phyloP scores from a whole-genome alignment of 331 rosid species.

The Quercus tomentella region DNA sequence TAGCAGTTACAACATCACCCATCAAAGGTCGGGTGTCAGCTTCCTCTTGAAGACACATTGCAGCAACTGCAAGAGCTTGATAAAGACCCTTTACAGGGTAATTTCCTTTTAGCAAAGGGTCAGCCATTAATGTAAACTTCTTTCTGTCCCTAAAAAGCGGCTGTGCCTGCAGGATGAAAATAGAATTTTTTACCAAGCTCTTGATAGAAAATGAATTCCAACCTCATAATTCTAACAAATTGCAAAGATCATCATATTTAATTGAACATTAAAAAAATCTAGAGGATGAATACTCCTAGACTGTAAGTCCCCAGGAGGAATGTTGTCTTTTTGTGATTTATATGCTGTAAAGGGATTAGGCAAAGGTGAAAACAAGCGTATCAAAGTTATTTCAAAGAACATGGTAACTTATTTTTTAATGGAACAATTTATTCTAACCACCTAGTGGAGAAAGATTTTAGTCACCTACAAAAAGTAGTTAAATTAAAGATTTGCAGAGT shows the following conservation, averaged over 20 bases:
- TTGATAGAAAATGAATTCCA: neutral
- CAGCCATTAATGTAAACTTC: conserved; percentile 57
- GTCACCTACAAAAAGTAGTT: neutral
- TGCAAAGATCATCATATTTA: neutral
- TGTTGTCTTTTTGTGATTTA: neutral
- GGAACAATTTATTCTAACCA: neutral
- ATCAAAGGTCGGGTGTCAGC: conserved; percentile 62
- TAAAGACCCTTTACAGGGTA: conserved; percentile 66
- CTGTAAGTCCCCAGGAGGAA: neutral
- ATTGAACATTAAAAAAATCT: neutral
- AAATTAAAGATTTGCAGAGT: neutral
- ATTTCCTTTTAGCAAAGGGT: conserved; percentile 53
- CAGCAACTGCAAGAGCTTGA: conserved; percentile 86
- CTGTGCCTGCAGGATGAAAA: conserved; percentile 47
- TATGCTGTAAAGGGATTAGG: too few species aligned
- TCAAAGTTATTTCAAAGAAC: too few species aligned
- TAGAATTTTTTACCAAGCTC: conserved; percentile 2
- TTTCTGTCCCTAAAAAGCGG: conserved; percentile 54
- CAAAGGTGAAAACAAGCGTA: too few species aligned
- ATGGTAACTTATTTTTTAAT: too few species aligned
- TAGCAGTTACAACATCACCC: conserved; percentile 66
- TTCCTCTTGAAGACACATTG: conserved; percentile 80
- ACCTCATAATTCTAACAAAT: neutral
- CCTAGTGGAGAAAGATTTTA: neutral
- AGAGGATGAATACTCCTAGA: neutral